These are phyloP conservation scores for Exophiala oligosperma DNA, from an alignment of 2,329 filamentous ascomycete species.

Conservation along the genomic window DNA sequence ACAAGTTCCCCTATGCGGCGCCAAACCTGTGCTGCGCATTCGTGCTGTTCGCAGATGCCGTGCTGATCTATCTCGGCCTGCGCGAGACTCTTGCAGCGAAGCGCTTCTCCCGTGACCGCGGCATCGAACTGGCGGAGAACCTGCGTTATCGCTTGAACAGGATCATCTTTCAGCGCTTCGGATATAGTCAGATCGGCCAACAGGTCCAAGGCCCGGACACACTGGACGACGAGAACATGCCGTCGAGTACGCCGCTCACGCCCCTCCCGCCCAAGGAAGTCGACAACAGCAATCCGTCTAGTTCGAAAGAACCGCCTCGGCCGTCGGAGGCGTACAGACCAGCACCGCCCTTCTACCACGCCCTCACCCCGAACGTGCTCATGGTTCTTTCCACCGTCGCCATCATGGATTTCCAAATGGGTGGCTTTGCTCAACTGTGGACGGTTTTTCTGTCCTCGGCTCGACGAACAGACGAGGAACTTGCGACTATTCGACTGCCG, in stretches of 20 bases:
- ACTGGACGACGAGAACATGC: constrained; percentile 16
- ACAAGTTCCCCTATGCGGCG: constrained; percentile 64
- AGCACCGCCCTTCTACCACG: constrained; percentile 45
- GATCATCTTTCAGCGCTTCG: constrained; percentile 22
- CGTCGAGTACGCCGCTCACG: constrained; percentile 17
- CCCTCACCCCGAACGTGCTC: constrained; percentile 58
- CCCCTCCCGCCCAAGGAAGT: constrained; percentile 18
- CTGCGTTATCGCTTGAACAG: constrained; percentile 18
- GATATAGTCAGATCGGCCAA: constrained; percentile 22
- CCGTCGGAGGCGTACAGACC: constrained; percentile 6
- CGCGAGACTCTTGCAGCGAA: constrained; percentile 51
- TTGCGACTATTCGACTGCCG: constrained; percentile 49
- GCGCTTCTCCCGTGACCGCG: constrained; percentile 32
- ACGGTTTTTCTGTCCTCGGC: constrained; percentile 75
- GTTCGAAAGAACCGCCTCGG: constrained; percentile 30
- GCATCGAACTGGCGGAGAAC: constrained; percentile 23
- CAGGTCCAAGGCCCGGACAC: constrained; percentile 14
- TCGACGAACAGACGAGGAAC: constrained; percentile 50
- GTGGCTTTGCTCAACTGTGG: constrained; percentile 74
- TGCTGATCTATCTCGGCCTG: constrained; percentile 61
- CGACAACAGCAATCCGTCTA: constrained; percentile 38
- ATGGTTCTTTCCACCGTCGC: constrained; percentile 63
- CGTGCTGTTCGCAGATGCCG: constrained; percentile 57
- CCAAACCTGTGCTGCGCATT: constrained; percentile 66
- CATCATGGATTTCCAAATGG: constrained; percentile 72